Conservation (phyloP, 2,329 filamentous ascomycete genomes). For the Colletotrichum liaoningense region DNA sequence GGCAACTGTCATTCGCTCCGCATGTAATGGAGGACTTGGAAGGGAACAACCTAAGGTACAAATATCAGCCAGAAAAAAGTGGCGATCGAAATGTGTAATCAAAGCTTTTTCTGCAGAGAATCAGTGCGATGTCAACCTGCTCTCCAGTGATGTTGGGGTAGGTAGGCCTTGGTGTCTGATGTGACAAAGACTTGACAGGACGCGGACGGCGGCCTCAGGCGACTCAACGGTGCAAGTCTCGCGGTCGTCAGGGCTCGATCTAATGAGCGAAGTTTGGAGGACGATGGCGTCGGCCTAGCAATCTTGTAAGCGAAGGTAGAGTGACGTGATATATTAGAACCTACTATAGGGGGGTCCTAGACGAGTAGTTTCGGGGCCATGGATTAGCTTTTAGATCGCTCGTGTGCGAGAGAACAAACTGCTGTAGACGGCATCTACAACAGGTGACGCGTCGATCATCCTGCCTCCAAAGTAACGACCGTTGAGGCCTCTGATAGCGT, state of each 20-base stretch:
- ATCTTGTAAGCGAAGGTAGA: not conserved
- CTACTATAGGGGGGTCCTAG: constrained; percentile 54
- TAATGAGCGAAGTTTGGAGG: not conserved
- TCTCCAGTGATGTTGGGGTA: constrained; percentile 29
- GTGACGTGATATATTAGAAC: not conserved
- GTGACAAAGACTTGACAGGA: constrained; percentile 7
- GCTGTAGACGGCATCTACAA: constrained; percentile 99
- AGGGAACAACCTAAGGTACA: constrained; percentile 38
- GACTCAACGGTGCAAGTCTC: not conserved
- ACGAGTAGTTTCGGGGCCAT: constrained; percentile 56
- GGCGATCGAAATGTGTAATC: constrained; percentile 19
- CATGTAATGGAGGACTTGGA: constrained; percentile 22
- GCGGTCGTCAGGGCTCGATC: not conserved
- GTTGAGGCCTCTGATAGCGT: constrained; percentile 97
- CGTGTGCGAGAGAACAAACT: constrained; percentile 91
- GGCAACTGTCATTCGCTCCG: constrained; percentile 29
- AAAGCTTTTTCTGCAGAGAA: constrained; percentile 31
- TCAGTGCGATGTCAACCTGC: constrained; percentile 31
- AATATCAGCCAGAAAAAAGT: constrained; percentile 35
- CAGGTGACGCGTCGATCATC: constrained; percentile 93
- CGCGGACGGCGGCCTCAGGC: not conserved
- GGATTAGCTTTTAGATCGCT: constrained; percentile 77
- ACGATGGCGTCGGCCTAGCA: not conserved
- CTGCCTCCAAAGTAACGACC: constrained; percentile 94
- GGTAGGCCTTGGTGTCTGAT: constrained; percentile 26